These are phyloP conservation scores for Rhizophora mangle DNA, from an alignment of 345 rosid genomes.

Conservation along the genomic window DNA sequence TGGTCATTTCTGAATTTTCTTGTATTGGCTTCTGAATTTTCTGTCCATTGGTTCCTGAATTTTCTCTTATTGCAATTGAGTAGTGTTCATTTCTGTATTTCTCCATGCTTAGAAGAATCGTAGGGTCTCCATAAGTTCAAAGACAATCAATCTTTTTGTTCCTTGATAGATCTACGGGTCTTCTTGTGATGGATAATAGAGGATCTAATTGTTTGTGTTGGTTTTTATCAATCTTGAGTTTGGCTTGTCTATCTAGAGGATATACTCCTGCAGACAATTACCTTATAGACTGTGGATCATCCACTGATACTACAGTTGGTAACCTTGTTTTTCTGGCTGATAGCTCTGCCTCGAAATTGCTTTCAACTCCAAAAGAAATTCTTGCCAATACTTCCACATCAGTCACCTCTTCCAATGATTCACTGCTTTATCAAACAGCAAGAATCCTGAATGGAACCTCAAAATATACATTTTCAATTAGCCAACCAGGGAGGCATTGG, in stretches of 20 bases:
- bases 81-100: conserved; percentile 1
- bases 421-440: conserved; percentile 67
- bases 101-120: conserved; percentile 3
- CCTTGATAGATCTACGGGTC: conserved; percentile 18
- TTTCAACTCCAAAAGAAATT: conserved; percentile 44
- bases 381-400: conserved; percentile 41
- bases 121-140: conserved; percentile 1
- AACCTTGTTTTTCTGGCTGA: conserved; percentile 65
- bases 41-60: conserved; percentile 4
- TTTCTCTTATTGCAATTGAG: conserved; percentile 4
- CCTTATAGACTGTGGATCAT: conserved; percentile 81
- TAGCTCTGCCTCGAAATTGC: conserved; percentile 42
- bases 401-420: conserved; percentile 34
- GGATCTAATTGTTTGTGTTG: conserved; percentile 33
- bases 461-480: conserved; percentile 56
- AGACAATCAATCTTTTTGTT: neutral
- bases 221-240: conserved; percentile 39
- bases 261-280: conserved; percentile 63
- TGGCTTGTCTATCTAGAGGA: conserved; percentile 45
- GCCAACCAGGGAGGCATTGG: conserved; percentile 69
- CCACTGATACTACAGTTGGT: conserved; percentile 44
- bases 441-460: conserved; percentile 59
- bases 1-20: neutral
- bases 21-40: too few species aligned
- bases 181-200: conserved; percentile 39